phyloP scores from a whole-genome alignment of 805 yeast species.

The Nakazawaea populi region DNA sequence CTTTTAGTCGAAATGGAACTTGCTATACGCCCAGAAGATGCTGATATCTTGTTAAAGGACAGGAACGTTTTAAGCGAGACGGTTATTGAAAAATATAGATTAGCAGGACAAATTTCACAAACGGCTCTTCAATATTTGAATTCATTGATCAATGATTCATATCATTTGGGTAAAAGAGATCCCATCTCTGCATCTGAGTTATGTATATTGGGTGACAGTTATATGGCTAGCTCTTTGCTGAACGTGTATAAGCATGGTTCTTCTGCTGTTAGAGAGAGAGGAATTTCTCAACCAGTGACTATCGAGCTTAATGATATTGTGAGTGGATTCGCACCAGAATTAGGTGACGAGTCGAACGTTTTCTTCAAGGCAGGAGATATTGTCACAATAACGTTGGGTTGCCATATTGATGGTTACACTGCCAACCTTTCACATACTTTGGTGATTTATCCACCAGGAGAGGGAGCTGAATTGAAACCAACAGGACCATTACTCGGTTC shows the following conservation, averaged over 20 bases:
- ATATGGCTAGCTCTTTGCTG: constrained; percentile 52
- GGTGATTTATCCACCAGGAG: constrained; percentile 72
- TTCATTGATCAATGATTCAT: constrained; percentile 63
- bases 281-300: constrained; percentile 88
- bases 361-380: constrained; percentile 72
- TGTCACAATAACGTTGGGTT: constrained; percentile 80
- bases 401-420: constrained; percentile 94
- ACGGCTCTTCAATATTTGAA: constrained; percentile 66
- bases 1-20: constrained; percentile 48
- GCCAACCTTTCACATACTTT: constrained; percentile 81
- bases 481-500: constrained; percentile 78
- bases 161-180: constrained; percentile 50
- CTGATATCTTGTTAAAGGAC: constrained; percentile 63
- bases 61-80: constrained; percentile 60
- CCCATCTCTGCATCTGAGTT: constrained; percentile 59
- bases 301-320: constrained; percentile 79
- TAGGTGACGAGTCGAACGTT: constrained; percentile 48
- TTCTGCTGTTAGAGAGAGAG: constrained; percentile 71
- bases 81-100: constrained; percentile 75
- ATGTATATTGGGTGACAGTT: constrained; percentile 78
- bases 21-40: constrained; percentile 70
- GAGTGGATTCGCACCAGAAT: constrained; percentile 81
- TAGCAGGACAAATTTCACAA: constrained; percentile 86
- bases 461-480: constrained; percentile 39
- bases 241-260: constrained; percentile 48